These are phyloP conservation scores for Amanita rubescens DNA, from an alignment of 768 basidiomycete genomes.

Conservation along the genomic window DNA sequence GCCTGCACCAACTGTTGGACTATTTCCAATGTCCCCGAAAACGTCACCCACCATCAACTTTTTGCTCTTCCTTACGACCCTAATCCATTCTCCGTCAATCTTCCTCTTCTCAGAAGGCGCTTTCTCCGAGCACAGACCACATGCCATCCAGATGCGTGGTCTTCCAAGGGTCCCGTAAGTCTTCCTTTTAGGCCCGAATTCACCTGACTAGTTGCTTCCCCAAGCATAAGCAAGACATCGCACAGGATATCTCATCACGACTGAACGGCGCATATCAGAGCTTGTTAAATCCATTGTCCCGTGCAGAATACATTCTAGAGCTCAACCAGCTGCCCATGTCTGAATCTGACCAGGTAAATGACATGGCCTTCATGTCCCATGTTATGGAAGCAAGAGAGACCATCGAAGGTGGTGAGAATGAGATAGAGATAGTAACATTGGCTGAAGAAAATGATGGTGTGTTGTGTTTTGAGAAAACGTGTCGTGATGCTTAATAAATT, in stretches of 20 bases:
- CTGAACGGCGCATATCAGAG: constrained; percentile 81
- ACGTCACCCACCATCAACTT: constrained; percentile 58
- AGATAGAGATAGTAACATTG: constrained; percentile 43
- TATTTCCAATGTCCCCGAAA: constrained; percentile 50
- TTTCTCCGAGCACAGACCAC: constrained; percentile 69
- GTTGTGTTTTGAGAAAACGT: constrained; percentile 12
- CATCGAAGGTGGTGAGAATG: constrained; percentile 55
- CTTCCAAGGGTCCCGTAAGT: constrained; percentile 53
- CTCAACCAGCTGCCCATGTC: constrained; percentile 48
- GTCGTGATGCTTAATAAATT: constrained; percentile 2
- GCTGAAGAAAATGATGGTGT: constrained; percentile 47
- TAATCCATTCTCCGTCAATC: constrained; percentile 69
- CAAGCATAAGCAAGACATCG: constrained; percentile 51
- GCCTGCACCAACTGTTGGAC: constrained; percentile 70
- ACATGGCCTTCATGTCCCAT: constrained; percentile 62
- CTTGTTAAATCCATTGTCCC: constrained; percentile 61
- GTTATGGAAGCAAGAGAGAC: constrained; percentile 76
- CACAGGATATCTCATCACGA: constrained; percentile 60
- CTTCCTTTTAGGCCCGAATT: constrained; percentile 1
- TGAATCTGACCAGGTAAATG: constrained; percentile 69
- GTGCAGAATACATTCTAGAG: constrained; percentile 76
- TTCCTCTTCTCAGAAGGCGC: constrained; percentile 46
- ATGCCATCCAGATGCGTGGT: constrained; percentile 87
- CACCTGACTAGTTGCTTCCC: constrained; percentile 6
- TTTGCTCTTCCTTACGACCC: constrained; percentile 54